Evolutionary conservation across 2,329 filamentous ascomycete species (phyloP).

Genomic region (Tolypocladium ophioglossoides): DNA sequence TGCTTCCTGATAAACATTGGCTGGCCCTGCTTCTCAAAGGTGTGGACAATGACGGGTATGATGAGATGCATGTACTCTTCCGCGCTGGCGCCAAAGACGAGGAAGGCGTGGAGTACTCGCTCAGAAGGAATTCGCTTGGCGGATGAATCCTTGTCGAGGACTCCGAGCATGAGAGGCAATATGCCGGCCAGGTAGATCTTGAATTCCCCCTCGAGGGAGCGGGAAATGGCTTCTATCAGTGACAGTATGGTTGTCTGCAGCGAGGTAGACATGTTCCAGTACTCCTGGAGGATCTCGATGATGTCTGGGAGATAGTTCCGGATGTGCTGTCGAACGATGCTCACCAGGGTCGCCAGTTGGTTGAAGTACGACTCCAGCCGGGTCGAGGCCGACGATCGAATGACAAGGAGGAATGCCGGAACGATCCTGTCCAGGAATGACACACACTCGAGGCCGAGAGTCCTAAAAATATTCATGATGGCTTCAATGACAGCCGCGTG

Average conservation of each 20-base stretch:
- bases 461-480: conserved; percentile 98
- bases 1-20: conserved; percentile 70
- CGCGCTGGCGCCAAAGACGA: conserved; percentile 89
- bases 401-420: conserved; percentile 84
- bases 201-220: conserved; percentile 93
- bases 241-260: conserved; percentile 87
- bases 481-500: conserved; percentile 93
- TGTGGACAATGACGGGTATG: conserved; percentile 85
- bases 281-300: conserved; percentile 76
- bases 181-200: conserved; percentile 88
- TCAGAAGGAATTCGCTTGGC: conserved; percentile 73
- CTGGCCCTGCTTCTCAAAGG: conserved; percentile 83
- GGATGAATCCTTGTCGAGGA: conserved; percentile 76
- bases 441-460: conserved; percentile 89
- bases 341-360: conserved; percentile 84
- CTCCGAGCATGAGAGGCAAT: conserved; percentile 86
- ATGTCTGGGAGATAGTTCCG: conserved; percentile 82
- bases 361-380: conserved; percentile 95
- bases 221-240: conserved; percentile 86
- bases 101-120: conserved; percentile 84
- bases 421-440: conserved; percentile 90
- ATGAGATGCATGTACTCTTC: conserved; percentile 99
- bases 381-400: conserved; percentile 65
- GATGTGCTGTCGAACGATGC: conserved; percentile 94
- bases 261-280: conserved; percentile 72